These are phyloP conservation scores for Penicillium waksmanii DNA, from an alignment of 495 filamentous ascomycete species.

Conservation along the genomic window DNA sequence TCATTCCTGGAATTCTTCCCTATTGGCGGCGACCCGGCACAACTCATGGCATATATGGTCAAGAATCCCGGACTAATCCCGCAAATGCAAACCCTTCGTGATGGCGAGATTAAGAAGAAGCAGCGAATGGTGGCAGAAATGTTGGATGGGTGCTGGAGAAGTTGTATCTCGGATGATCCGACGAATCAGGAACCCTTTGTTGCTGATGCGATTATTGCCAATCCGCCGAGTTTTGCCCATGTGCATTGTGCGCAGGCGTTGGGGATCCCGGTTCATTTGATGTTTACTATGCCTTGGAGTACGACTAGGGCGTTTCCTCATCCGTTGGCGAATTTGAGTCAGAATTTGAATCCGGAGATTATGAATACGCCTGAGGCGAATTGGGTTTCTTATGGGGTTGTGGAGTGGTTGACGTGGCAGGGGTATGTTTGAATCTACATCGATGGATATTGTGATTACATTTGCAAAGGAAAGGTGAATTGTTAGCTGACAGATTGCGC, in stretches of 20 bases:
- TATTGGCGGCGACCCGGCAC: slow-evolving; percentile 62
- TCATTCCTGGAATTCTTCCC: slow-evolving; percentile 55
- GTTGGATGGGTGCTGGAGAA: slow-evolving; percentile 56
- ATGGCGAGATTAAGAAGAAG: slow-evolving; percentile 45
- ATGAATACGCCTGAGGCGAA: slow-evolving; percentile 53
- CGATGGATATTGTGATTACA: not conserved
- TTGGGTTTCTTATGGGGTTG: slow-evolving; percentile 61
- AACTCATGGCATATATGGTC: slow-evolving; percentile 62
- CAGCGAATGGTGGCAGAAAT: slow-evolving; percentile 53
- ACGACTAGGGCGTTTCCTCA: slow-evolving; percentile 59
- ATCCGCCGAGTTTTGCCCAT: slow-evolving; percentile 69
- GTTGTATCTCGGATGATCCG: slow-evolving; percentile 21
- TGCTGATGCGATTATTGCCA: slow-evolving; percentile 69
- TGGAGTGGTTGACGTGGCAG: slow-evolving; percentile 71
- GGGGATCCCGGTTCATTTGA: slow-evolving; percentile 64
- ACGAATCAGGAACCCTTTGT: slow-evolving; percentile 53
- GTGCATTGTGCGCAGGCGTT: slow-evolving; percentile 65
- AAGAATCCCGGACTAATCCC: slow-evolving; percentile 54
- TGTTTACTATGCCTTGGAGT: slow-evolving; percentile 69
- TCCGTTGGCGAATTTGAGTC: slow-evolving; percentile 55
- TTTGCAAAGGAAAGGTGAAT: not conserved
- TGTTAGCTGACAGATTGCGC: not conserved
- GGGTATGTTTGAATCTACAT: slow-evolving; percentile 42
- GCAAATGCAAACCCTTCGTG: slow-evolving; percentile 40
- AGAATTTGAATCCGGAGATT: slow-evolving; percentile 37